phyloP scores from a whole-genome alignment of 257 asterid genomes.

The Nicotiana paniculata region DNA sequence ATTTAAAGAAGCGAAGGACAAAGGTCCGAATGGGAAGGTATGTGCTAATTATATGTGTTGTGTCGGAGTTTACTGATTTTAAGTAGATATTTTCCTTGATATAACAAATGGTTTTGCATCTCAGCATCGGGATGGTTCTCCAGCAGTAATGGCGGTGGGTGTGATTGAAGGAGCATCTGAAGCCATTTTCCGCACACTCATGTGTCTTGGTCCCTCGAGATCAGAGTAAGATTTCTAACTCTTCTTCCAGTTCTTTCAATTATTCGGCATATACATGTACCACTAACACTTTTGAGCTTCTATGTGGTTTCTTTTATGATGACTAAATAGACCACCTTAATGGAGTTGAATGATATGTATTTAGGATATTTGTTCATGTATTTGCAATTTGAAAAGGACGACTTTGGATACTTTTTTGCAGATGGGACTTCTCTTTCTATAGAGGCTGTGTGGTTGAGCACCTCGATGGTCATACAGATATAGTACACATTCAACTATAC shows the following conservation, averaged over 20 bases:
- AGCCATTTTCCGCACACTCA: slow-evolving; percentile 65
- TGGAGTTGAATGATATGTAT: not conserved
- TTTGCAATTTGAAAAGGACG: not conserved
- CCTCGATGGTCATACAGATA: slow-evolving; percentile 87
- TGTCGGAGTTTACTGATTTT: not conserved
- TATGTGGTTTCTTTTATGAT: not conserved
- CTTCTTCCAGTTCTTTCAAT: not conserved
- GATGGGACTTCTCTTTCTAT: slow-evolving; percentile 87
- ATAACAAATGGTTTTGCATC: slow-evolving; percentile 1
- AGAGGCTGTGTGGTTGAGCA: slow-evolving; percentile 81
- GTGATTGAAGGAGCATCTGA: slow-evolving; percentile 70
- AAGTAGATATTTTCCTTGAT: not conserved
- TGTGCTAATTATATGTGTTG: slow-evolving; percentile 3
- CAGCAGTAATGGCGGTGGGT: slow-evolving; percentile 97
- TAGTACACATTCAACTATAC: slow-evolving; percentile 60
- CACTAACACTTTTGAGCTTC: no score
- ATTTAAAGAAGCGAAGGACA: slow-evolving; percentile 81
- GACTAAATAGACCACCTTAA: not conserved
- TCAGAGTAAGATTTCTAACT: slow-evolving; percentile 52
- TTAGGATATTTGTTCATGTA: not conserved
- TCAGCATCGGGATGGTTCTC: slow-evolving; percentile 62
- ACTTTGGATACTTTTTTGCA: slow-evolving; percentile 27
- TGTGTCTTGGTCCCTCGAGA: slow-evolving; percentile 86
- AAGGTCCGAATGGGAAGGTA: slow-evolving; percentile 57
- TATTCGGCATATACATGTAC: no score